These are phyloP conservation scores for Cydonia oblonga DNA, from an alignment of 331 rosid species.

Conservation along the genomic window DNA sequence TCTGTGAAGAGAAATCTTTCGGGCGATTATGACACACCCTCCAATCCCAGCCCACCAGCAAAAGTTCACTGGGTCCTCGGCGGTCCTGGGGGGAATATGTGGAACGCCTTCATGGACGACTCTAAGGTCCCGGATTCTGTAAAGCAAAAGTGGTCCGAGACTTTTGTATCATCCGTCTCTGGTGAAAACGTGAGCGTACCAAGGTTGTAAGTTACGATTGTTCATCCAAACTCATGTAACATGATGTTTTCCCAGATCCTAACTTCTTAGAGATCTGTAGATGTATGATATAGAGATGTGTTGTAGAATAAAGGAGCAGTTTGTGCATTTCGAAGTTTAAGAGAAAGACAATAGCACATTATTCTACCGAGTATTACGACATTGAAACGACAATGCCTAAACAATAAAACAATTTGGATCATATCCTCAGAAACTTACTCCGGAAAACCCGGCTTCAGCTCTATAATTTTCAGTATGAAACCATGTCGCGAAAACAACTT, in stretches of 20 bases:
- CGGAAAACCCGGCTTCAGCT: constrained; percentile 1
- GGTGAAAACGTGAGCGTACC: constrained; percentile 8
- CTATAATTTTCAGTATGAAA: neutral
- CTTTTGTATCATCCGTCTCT: constrained; percentile 25
- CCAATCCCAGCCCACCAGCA: constrained; percentile 24
- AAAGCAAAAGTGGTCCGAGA: constrained; percentile 49
- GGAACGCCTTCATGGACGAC: constrained; percentile 40
- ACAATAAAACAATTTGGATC: neutral
- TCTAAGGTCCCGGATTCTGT: constrained; percentile 33
- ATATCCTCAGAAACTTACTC: neutral
- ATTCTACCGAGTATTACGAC: neutral
- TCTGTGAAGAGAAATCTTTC: constrained; percentile 6
- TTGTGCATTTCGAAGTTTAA: neutral
- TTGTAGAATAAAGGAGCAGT: neutral
- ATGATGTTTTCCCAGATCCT: neutral
- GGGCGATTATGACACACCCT: constrained; percentile 7
- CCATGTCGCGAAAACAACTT: constrained; percentile 1
- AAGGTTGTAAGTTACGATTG: constrained; percentile 12
- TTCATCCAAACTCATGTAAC: neutral
- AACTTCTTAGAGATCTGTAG: neutral
- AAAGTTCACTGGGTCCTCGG: constrained; percentile 56
- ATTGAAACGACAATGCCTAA: neutral
- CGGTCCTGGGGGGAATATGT: constrained; percentile 33
- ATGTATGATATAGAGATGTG: neutral
- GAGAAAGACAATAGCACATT: neutral